Evolutionary conservation across 345 rosid genomes (phyloP).

Genomic region (Citrus inodora): DNA sequence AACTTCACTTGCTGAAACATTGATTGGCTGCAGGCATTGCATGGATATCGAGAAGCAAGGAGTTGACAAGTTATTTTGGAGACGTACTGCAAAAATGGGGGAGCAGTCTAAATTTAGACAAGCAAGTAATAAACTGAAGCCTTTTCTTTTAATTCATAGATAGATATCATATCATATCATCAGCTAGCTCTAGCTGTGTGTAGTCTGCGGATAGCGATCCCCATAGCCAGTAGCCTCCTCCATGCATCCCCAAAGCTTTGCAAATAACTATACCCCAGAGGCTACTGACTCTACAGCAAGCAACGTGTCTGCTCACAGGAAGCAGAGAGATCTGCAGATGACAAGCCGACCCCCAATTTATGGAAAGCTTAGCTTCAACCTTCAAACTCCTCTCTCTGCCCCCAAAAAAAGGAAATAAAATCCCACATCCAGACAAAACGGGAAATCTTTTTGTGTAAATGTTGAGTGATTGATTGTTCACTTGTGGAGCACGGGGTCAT

Average conservation of each 20-base stretch:
- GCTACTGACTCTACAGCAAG: neutral
- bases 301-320: neutral
- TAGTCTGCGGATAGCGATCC: no score
- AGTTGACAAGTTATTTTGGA: neutral
- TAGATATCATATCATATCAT: no score
- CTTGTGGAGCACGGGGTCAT: no score
- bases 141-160: no score
- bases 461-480: no score
- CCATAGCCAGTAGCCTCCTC: no score
- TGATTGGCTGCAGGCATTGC: neutral
- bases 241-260: no score
- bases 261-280: neutral
- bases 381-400: neutral
- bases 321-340: neutral
- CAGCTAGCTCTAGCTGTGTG: no score
- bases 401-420: neutral
- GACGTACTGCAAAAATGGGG: no score
- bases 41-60: neutral
- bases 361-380: neutral
- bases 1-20: neutral
- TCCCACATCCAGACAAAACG: neutral
- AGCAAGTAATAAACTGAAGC: no score
- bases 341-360: neutral
- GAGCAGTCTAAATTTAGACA: no score
- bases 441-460: neutral